phyloP scores from a whole-genome alignment of 108 stramenopile species.

The Chaetoceros tenuissimus region DNA sequence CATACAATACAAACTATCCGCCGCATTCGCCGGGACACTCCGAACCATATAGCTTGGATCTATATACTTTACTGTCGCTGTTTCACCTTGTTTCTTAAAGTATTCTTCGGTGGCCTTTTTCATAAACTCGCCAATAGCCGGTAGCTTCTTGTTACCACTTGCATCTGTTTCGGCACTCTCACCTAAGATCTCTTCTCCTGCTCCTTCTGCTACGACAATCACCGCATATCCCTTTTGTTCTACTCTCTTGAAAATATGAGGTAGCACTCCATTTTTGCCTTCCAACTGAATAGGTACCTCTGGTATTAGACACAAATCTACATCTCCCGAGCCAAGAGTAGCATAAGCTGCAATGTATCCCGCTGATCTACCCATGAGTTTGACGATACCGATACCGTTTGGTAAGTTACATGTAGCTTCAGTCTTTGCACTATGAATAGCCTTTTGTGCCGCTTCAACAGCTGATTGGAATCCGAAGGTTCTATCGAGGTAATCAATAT shows the following conservation, averaged over 20 bases:
- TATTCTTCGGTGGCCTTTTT: conserved; percentile 10
- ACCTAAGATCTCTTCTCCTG: conserved; percentile 32
- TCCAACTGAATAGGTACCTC: conserved; percentile 81
- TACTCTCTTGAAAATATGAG: conserved; percentile 47
- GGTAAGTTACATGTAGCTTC: conserved; percentile 78
- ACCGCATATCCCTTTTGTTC: conserved; percentile 28
- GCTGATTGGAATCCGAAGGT: conserved; percentile 79
- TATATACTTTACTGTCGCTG: conserved; percentile 58
- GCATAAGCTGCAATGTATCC: conserved; percentile 79
- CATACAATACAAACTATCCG: conserved; percentile 78
- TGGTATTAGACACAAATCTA: conserved; percentile 79
- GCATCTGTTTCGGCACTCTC: conserved; percentile 7
- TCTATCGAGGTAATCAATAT: conserved; percentile 73
- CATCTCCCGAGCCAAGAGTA: conserved; percentile 70
- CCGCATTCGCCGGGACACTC: conserved; percentile 75
- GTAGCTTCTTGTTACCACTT: conserved; percentile 16
- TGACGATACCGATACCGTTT: conserved; percentile 70
- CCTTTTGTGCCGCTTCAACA: conserved; percentile 62
- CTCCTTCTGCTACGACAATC: conserved; percentile 30
- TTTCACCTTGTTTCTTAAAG: conserved; percentile 25
- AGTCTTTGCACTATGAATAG: conserved; percentile 56
- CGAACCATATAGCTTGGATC: conserved; percentile 89
- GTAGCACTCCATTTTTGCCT: conserved; percentile 66
- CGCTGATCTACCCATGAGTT: conserved; percentile 76
- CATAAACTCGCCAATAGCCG: conserved; percentile 16